Percentiles rank a stretch among this genome's conserved stretches.
Conservation (phyloP, 2,329 filamentous ascomycete species). For the Plectosphaerella sp. region DNA sequence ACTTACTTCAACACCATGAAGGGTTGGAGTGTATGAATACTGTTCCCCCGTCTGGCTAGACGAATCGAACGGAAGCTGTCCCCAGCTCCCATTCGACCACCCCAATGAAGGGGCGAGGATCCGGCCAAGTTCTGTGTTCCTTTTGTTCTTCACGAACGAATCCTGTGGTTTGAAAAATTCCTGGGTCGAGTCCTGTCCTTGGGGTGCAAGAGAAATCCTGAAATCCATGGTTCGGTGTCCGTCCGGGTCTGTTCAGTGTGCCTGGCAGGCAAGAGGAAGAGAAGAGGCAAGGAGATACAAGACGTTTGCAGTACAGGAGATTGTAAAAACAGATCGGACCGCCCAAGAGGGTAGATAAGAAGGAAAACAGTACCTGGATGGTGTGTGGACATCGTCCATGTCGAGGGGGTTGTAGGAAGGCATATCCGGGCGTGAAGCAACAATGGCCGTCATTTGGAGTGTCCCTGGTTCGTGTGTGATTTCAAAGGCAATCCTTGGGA, state of each 20-base stretch:
- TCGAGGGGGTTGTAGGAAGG: constrained; percentile 50
- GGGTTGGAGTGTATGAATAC: neutral
- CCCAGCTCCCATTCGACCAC: neutral
- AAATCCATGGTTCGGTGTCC: constrained; percentile 6
- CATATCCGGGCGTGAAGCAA: constrained; percentile 47
- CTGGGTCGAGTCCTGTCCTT: constrained; percentile 3
- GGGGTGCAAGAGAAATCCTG: constrained; percentile 2
- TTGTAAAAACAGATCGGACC: constrained; percentile 30
- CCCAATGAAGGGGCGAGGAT: neutral
- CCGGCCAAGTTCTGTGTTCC: constrained; percentile 3
- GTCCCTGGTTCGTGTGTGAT: constrained; percentile 26
- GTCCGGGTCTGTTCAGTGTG: constrained; percentile 1
- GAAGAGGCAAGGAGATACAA: constrained; percentile 20
- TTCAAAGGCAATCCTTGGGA: constrained; percentile 13
- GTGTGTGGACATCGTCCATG: constrained; percentile 55
- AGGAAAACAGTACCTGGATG: constrained; percentile 58
- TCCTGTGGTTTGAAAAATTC: neutral
- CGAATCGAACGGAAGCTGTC: neutral
- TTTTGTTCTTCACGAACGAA: neutral
- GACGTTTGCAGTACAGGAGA: constrained; percentile 20
- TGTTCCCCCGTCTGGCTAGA: constrained; percentile 1
- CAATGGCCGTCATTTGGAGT: constrained; percentile 43
- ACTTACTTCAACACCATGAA: neutral
- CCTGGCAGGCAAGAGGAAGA: constrained; percentile 2
- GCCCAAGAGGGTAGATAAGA: constrained; percentile 32